Conservation (phyloP, 176 grass and related monocot species). For the Melocanna baccifera region DNA sequence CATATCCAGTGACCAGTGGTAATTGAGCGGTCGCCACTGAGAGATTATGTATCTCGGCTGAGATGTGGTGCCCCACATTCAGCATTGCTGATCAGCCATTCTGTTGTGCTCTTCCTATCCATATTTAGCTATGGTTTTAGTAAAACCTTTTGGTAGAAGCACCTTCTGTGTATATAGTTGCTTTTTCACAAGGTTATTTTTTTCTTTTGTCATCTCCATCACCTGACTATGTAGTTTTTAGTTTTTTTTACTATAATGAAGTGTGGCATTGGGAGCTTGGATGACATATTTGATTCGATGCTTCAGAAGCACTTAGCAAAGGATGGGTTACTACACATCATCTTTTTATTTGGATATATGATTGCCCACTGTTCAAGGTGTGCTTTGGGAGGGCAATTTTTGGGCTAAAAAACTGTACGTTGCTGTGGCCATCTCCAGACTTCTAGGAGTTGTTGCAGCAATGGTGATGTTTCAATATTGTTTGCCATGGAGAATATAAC, state of each 20-base stretch:
- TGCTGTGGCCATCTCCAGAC: not conserved
- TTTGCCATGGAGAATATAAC: too few species aligned
- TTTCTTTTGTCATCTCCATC: not conserved
- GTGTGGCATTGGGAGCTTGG: not conserved
- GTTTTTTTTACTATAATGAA: not conserved
- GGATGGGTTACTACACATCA: not conserved
- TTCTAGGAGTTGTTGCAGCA: not conserved
- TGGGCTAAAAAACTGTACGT: not conserved
- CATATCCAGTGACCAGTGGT: not conserved
- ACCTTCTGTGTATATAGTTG: not conserved
- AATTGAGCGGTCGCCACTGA: not conserved
- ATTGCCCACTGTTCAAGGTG: not conserved
- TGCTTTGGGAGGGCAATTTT: not conserved
- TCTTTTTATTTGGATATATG: not conserved
- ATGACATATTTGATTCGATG: not conserved
- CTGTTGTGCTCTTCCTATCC: not conserved
- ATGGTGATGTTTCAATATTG: not conserved
- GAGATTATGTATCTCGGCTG: not conserved
- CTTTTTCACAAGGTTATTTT: not conserved
- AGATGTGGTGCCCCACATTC: too few species aligned
- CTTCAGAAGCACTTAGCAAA: not conserved
- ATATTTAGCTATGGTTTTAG: not conserved
- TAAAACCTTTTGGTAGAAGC: not conserved
- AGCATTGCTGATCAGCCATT: too few species aligned
- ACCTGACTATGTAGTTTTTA: not conserved